Percentiles rank a stretch among this genome's conserved stretches.
phyloP scores from a whole-genome alignment of 495 filamentous ascomycete species.

The Barbatosphaeria neglecta region DNA sequence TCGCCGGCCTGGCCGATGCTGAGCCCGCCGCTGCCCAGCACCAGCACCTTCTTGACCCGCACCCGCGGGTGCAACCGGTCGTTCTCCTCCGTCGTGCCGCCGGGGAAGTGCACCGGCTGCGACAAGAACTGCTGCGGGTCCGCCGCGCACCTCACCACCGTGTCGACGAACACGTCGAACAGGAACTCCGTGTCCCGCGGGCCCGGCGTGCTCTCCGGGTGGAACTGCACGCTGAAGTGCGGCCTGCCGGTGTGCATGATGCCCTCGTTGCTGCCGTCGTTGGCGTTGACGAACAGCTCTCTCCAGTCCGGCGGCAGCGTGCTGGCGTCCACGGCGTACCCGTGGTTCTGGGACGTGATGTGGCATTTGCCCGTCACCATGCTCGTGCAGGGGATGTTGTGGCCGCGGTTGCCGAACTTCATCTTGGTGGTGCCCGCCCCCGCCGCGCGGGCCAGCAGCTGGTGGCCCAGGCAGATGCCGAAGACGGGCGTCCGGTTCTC shows the following conservation, averaged over 20 bases:
- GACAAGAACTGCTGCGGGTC: slow-evolving; percentile 50
- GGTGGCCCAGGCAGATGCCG: slow-evolving; percentile 93
- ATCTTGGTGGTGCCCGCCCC: slow-evolving; percentile 86
- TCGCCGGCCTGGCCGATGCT: slow-evolving; percentile 96
- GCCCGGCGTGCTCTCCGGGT: slow-evolving; percentile 91
- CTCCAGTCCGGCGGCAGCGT: slow-evolving; percentile 71
- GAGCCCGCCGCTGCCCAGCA: slow-evolving; percentile 85
- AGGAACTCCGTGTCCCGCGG: slow-evolving; percentile 94
- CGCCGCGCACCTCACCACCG: slow-evolving; percentile 53
- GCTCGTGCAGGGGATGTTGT: slow-evolving; percentile 97
- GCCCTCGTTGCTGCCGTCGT: slow-evolving; percentile 95
- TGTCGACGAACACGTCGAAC: slow-evolving; percentile 90
- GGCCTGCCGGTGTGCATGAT: slow-evolving; percentile 76
- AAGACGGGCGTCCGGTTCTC: slow-evolving; percentile 79
- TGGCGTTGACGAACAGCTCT: slow-evolving; percentile 94
- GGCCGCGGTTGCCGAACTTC: slow-evolving; percentile 97
- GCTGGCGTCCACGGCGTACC: slow-evolving; percentile 76
- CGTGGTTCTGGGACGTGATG: slow-evolving; percentile 97
- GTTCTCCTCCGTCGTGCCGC: slow-evolving; percentile 68
- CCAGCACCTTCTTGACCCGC: slow-evolving; percentile 81
- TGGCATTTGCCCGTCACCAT: slow-evolving; percentile 89
- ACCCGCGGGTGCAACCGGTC: slow-evolving; percentile 62
- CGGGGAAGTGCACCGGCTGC: slow-evolving; percentile 71
- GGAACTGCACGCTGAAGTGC: slow-evolving; percentile 98
- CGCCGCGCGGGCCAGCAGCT: slow-evolving; percentile 81